These are phyloP conservation scores for Ramaria rubella DNA, from an alignment of 768 basidiomycete genomes.

Conservation along the genomic window DNA sequence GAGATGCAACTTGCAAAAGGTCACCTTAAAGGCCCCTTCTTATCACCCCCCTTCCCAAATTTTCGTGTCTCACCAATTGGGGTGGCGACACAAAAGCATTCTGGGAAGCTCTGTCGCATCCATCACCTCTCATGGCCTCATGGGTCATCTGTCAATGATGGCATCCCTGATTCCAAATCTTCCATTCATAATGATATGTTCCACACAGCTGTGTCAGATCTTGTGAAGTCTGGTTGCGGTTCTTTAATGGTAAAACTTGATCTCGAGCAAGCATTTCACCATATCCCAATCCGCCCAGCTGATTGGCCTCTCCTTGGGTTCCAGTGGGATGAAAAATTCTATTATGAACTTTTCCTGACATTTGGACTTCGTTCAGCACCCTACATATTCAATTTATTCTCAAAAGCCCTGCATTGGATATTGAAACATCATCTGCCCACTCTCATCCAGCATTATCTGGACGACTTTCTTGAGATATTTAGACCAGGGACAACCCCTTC, in stretches of 20 bases:
- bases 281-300: slow-evolving; percentile 25
- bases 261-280: slow-evolving; percentile 31
- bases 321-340: slow-evolving; percentile 23
- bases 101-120: neutral
- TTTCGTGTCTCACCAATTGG: neutral
- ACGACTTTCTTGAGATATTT: slow-evolving; percentile 27
- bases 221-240: slow-evolving; percentile 20
- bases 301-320: slow-evolving; percentile 31
- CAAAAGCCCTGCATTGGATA: slow-evolving; percentile 37
- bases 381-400: too few relatives aligned
- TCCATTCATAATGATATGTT: slow-evolving; percentile 27
- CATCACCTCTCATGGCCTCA: neutral
- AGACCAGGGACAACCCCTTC: neutral
- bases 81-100: neutral
- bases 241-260: slow-evolving; percentile 32
- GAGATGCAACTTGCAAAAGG: neutral
- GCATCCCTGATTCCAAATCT: slow-evolving; percentile 23
- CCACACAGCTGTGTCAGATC: neutral
- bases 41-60: neutral
- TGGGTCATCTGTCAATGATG: neutral
- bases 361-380: slow-evolving; percentile 30
- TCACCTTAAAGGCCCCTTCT: neutral
- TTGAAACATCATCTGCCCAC: slow-evolving; percentile 29
- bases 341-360: slow-evolving; percentile 24
- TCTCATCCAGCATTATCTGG: slow-evolving; percentile 27